Conservation (phyloP, 352 stramenopile genomes). For the Halophytophthora batemanensis region DNA sequence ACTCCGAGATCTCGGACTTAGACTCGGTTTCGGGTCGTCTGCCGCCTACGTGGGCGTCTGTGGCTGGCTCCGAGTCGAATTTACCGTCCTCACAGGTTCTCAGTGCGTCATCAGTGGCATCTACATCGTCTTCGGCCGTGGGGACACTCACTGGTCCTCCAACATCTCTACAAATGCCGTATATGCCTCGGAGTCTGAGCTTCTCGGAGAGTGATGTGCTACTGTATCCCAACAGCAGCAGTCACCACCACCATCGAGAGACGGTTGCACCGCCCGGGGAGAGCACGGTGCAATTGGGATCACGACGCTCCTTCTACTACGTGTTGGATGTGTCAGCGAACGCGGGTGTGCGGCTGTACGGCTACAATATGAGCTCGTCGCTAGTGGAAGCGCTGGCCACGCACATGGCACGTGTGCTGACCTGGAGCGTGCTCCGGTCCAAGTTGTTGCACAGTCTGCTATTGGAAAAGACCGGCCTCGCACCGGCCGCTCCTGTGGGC, state of each 20-base stretch:
- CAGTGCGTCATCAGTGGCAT: slow-evolving; percentile 23
- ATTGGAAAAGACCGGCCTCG: slow-evolving; percentile 57
- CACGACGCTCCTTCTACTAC: slow-evolving; percentile 74
- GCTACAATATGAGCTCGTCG: slow-evolving; percentile 75
- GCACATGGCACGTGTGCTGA: slow-evolving; percentile 56
- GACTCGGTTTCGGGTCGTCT: slow-evolving; percentile 46
- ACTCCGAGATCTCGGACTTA: slow-evolving; percentile 70
- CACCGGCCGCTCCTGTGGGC: slow-evolving; percentile 38
- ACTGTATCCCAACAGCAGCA: slow-evolving; percentile 32
- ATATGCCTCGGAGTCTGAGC: slow-evolving; percentile 14
- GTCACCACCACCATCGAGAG: slow-evolving; percentile 10
- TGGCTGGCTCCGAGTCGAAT: slow-evolving; percentile 38
- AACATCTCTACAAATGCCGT: slow-evolving; percentile 7
- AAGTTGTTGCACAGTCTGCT: slow-evolving; percentile 55
- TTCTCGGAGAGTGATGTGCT: slow-evolving; percentile 64
- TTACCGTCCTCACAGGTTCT: slow-evolving; percentile 15
- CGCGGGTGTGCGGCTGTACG: slow-evolving; percentile 58
- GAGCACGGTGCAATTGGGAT: slow-evolving; percentile 4
- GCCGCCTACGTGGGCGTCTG: slow-evolving; percentile 32
- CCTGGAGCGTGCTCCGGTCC: slow-evolving; percentile 71
- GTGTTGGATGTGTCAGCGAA: slow-evolving; percentile 59
- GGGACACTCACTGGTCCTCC: slow-evolving; percentile 14
- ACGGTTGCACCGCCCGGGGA: slow-evolving; percentile 7
- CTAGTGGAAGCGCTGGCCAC: slow-evolving; percentile 56
- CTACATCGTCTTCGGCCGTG: slow-evolving; percentile 29